phyloP scores from a whole-genome alignment of 1,284 basidiomycete species.

The Ceraceosorus guamensis region DNA sequence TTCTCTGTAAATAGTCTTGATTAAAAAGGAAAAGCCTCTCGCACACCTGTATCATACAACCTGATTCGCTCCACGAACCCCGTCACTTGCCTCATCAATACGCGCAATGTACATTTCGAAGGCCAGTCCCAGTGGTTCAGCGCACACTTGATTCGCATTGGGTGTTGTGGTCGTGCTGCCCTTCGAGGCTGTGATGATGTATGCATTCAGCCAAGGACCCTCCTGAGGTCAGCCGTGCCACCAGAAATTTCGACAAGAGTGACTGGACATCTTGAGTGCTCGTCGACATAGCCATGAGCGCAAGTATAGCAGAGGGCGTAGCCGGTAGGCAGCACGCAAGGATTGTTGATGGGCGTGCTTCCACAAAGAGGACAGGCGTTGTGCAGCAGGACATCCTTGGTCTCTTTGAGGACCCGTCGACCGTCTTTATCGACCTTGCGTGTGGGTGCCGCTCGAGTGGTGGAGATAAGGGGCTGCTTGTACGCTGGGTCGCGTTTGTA shows the following conservation, averaged over 20 bases:
- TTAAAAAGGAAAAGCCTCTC: too few relatives aligned
- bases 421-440: constrained; percentile 48
- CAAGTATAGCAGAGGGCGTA: constrained; percentile 96
- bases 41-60: too few relatives aligned
- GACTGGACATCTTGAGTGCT: constrained; percentile 73
- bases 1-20: too few relatives aligned
- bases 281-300: constrained; percentile 73
- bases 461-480: constrained; percentile 15
- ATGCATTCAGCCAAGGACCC: constrained; percentile 61
- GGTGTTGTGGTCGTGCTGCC: too few relatives aligned
- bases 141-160: too few relatives aligned
- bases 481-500: constrained; percentile 2
- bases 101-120: too few relatives aligned
- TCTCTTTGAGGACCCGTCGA: neutral
- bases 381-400: constrained; percentile 44
- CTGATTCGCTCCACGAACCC: too few relatives aligned
- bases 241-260: constrained; percentile 66
- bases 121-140: too few relatives aligned
- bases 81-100: too few relatives aligned
- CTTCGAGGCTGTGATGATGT: too few relatives aligned
- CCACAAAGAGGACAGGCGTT: constrained; percentile 85
- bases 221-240: constrained; percentile 66
- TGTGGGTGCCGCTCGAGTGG: constrained; percentile 37
- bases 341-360: constrained; percentile 65
- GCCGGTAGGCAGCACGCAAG: constrained; percentile 81